Base-by-base conservation (phyloP, 176 grass and related monocot genomes). In the Areca catechu region DNA sequence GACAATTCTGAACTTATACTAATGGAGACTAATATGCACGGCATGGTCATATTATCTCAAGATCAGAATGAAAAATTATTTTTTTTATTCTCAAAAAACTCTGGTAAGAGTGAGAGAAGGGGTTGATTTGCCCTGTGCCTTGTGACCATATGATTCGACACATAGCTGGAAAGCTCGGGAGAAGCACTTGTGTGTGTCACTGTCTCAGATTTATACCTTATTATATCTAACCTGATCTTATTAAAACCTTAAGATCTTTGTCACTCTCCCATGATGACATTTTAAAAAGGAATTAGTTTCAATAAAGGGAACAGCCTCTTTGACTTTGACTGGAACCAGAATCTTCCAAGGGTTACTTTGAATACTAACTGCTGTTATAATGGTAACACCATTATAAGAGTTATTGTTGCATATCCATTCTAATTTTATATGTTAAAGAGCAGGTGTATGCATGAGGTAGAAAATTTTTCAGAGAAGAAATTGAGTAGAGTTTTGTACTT, bases 181-280 rank as follows among this genome's bases (percentile, higher is more conserved):
- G 88, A 63, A 76, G 84, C 89, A 95, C 80, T 95, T 77, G 80
- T 95, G 84, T 71, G 84, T 71, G n/a, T 82, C 89, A 84, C 81
- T 71, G 67, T 56, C 69, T 66, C 59, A 62, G 63, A 80, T 75
- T 93, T 79, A 22, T 49, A 54, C 16, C 61, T 58, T 84, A 84
- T 70, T 52, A 79, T 77, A 63, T 62, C 56, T 70, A 77, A 70
- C 23, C 72, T 66, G 68, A 69, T 74, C 79, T 57, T 74, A 71
- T 60, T 60, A 37, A 60, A 60, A 37, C 25, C 57, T 60, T 60
- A 60, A 29, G 19, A 60, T 60, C 57, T 60, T 59, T 60, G 57
- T 60, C 57, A 60, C 16, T 22, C 57, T 30, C 57, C 75, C 60
- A 83, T 86, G 67, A 80, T 74, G 62, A 80, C 59, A 79, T 82